These are phyloP conservation scores for Trichosporon sp. DNA, from an alignment of 1,284 basidiomycete species.

Conservation along the genomic window DNA sequence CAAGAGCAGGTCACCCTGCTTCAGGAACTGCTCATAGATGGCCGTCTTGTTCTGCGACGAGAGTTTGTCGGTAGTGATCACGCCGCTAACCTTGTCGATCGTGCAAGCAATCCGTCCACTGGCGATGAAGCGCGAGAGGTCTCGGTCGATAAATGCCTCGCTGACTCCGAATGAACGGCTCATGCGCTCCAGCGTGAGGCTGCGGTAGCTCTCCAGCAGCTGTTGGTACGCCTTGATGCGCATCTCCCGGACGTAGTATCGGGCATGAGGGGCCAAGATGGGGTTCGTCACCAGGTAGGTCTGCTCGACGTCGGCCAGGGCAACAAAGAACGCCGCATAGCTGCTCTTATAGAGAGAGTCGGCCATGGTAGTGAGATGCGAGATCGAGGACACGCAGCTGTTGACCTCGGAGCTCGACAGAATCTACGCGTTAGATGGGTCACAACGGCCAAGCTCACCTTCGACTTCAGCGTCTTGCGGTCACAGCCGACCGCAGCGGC, in stretches of 20 bases:
- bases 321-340: conserved; percentile 89
- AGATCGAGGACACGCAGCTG: conserved; percentile 51
- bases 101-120: conserved; percentile 81
- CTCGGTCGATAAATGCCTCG: conserved; percentile 80
- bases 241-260: conserved; percentile 93
- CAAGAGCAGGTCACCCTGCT: conserved; percentile 81
- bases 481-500: conserved; percentile 71
- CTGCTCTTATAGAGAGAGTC: conserved; percentile 79
- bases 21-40: conserved; percentile 84
- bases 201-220: conserved; percentile 84
- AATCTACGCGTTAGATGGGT: conserved; percentile 44
- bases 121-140: conserved; percentile 89
- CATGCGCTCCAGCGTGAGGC: conserved; percentile 82
- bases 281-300: conserved; percentile 80
- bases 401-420: conserved; percentile 57
- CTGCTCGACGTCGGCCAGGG: conserved; percentile 85
- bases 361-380: conserved; percentile 53
- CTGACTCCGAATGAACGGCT: conserved; percentile 85
- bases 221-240: conserved; percentile 91
- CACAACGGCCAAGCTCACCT: conserved; percentile 55
- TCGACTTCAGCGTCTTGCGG: conserved; percentile 86
- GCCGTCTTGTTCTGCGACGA: conserved; percentile 70
- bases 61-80: conserved; percentile 91
- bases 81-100: conserved; percentile 89
- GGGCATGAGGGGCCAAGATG: conserved; percentile 76